These are phyloP conservation scores for Candida silvatica DNA, from an alignment of 805 yeast species.

Conservation along the genomic window DNA sequence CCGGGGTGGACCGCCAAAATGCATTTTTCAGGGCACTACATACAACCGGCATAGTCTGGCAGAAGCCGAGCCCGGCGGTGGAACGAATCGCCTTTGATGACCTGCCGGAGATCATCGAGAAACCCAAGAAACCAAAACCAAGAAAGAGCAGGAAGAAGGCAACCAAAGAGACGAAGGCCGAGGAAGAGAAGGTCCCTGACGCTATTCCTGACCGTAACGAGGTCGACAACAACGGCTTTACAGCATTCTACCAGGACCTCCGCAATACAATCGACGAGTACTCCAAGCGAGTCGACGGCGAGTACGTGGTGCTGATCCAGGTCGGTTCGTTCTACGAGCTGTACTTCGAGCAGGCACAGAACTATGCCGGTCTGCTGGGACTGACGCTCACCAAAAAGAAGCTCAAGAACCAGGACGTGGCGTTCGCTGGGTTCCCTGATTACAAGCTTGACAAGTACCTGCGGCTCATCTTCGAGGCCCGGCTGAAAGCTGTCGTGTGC, in stretches of 20 bases:
- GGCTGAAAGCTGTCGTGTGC: conserved; percentile 71
- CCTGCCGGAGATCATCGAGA: neutral
- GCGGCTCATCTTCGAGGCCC: conserved; percentile 58
- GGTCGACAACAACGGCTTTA: conserved; percentile 8
- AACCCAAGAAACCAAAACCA: neutral
- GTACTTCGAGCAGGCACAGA: conserved; percentile 82
- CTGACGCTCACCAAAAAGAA: conserved; percentile 56
- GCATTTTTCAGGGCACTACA: too few relatives aligned
- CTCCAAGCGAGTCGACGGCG: conserved; percentile 14
- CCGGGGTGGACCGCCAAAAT: too few relatives aligned
- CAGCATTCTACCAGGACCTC: conserved; percentile 24
- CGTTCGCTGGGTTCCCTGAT: conserved; percentile 92
- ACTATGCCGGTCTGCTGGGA: conserved; percentile 61
- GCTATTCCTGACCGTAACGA: conserved; percentile 1
- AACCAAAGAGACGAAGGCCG: neutral
- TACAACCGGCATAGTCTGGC: too few relatives aligned
- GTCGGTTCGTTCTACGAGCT: conserved; percentile 85
- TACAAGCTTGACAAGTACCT: conserved; percentile 64
- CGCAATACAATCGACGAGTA: conserved; percentile 19
- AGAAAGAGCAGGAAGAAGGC: neutral
- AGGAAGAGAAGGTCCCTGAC: neutral
- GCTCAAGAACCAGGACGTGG: conserved; percentile 36
- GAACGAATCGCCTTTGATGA: neutral
- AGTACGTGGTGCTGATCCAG: conserved; percentile 58
- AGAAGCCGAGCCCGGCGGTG: neutral